Conservation (phyloP, 345 rosid genomes). For the Brassica cretica region DNA sequence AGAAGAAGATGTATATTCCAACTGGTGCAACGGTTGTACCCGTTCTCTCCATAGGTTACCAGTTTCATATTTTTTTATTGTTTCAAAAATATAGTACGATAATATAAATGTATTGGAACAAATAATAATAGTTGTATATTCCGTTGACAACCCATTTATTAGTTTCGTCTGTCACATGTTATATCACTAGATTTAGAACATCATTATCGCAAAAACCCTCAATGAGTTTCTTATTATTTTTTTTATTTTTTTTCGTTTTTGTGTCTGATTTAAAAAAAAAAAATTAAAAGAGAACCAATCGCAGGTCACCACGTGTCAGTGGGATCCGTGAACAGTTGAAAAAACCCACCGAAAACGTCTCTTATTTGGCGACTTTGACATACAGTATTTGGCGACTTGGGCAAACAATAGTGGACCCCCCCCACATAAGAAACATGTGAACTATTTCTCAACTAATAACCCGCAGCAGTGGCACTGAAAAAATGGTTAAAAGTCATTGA, state of each 20-base stretch:
- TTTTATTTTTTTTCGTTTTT: too few relatives aligned
- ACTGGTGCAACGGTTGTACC: slow-evolving; percentile 32
- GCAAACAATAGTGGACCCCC: too few relatives aligned
- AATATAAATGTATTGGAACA: background rate
- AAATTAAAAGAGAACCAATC: too few relatives aligned
- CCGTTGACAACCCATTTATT: slow-evolving; percentile 22
- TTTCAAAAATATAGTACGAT: background rate
- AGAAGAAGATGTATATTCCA: slow-evolving; percentile 21
- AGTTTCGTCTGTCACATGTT: background rate
- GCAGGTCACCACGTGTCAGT: too few relatives aligned
- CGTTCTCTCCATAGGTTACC: slow-evolving; percentile 6
- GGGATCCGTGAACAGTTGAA: too few relatives aligned
- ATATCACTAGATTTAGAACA: background rate
- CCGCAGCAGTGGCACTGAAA: background rate
- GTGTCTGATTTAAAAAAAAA: too few relatives aligned
- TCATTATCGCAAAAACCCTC: too few relatives aligned
- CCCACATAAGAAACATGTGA: too few relatives aligned
- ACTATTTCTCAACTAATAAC: background rate
- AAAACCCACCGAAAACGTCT: too few relatives aligned
- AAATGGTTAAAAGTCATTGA: background rate
- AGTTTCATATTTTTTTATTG: background rate
- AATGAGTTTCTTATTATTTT: too few relatives aligned
- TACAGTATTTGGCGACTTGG: too few relatives aligned
- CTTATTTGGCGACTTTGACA: too few relatives aligned
- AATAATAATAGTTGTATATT: background rate